Conservation (phyloP, 2,329 filamentous ascomycete genomes). For the Hypoxylon sp. region DNA sequence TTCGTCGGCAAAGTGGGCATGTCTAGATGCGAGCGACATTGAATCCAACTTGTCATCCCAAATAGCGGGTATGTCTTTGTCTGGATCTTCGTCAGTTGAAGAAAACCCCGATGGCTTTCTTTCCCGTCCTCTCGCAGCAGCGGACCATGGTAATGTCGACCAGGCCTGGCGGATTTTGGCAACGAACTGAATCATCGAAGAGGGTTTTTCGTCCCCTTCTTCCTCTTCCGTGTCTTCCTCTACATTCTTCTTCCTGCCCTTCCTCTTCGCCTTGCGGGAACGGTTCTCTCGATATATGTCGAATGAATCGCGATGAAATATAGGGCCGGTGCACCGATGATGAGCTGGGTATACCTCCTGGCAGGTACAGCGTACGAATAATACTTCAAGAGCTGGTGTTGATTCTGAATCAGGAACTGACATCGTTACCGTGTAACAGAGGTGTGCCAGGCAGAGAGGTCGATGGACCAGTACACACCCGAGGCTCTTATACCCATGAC, state of each 20-base stretch:
- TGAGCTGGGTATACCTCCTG: not conserved
- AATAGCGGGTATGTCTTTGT: not conserved
- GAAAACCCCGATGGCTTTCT: constrained; percentile 7
- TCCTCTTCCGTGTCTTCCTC: not conserved
- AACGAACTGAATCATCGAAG: constrained; percentile 12
- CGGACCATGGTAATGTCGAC: constrained; percentile 9
- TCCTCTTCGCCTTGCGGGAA: constrained; percentile 3
- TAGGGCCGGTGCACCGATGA: not conserved
- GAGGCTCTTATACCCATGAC: not conserved
- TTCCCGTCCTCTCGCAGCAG: constrained; percentile 3
- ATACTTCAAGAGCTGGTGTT: not conserved
- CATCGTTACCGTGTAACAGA: constrained; percentile 5
- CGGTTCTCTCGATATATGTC: constrained; percentile 29
- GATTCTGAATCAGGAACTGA: constrained; percentile 4
- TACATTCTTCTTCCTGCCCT: not conserved
- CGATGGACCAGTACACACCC: not conserved
- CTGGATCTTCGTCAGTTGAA: not conserved
- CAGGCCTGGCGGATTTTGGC: constrained; percentile 5
- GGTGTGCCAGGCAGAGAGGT: not conserved
- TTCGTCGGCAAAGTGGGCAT: constrained; percentile 8
- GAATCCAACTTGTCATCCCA: constrained; percentile 6
- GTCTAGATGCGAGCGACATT: constrained; percentile 9
- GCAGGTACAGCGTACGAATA: not conserved
- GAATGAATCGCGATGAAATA: constrained; percentile 35
- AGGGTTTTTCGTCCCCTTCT: not conserved